These are phyloP conservation scores for Candida tetrigidarum DNA, from an alignment of 1,139 yeast genomes.

Conservation along the genomic window DNA sequence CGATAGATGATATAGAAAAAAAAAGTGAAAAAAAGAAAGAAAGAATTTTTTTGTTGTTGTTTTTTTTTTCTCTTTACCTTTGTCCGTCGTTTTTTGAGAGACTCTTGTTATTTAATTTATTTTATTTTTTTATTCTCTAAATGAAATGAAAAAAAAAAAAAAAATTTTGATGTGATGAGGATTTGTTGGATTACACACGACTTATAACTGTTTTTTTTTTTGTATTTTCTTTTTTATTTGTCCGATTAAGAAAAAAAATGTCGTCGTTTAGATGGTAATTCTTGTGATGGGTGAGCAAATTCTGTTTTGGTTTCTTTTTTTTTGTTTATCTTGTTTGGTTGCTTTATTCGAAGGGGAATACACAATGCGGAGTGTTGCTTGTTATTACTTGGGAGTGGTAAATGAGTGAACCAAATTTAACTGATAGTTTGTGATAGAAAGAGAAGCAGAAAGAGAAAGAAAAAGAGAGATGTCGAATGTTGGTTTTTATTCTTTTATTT, in stretches of 20 bases:
- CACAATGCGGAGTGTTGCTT: background rate
- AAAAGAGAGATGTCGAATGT: background rate
- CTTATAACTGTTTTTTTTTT: conserved; percentile 3
- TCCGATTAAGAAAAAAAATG: background rate
- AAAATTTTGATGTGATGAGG: conserved; percentile 3
- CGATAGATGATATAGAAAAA: too few species aligned
- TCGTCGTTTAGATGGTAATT: too few species aligned
- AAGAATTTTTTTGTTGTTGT: conserved; percentile 3
- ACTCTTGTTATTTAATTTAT: background rate
- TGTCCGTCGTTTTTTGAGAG: conserved; percentile 5
- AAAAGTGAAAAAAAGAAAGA: background rate
- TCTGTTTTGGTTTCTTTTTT: background rate
- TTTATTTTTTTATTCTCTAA: background rate
- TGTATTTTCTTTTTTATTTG: background rate
- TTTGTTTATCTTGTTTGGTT: too few species aligned
- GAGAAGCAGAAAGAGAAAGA: background rate
- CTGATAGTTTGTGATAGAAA: background rate
- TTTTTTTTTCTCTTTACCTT: conserved; percentile 2
- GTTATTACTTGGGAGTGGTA: too few species aligned
- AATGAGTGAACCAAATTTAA: background rate
- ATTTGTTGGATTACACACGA: background rate
- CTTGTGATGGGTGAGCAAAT: background rate
- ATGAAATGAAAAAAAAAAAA: background rate
- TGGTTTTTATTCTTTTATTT: background rate
- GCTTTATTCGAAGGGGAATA: too few species aligned